These are phyloP conservation scores for Didymella segeticola DNA, from an alignment of 2,329 filamentous ascomycete species.

Conservation along the genomic window DNA sequence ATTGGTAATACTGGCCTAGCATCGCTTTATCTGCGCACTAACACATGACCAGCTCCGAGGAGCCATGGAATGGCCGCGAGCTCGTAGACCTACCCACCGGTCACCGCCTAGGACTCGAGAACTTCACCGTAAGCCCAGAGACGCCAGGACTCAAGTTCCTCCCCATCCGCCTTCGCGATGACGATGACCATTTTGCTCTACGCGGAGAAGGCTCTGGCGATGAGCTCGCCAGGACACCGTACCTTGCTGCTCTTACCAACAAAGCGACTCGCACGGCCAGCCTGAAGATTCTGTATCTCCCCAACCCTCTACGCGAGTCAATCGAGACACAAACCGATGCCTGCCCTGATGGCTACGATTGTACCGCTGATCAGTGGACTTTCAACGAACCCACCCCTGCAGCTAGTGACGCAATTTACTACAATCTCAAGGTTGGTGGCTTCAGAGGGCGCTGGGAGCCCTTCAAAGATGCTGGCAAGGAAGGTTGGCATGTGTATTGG, in stretches of 20 bases:
- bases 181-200: constrained; percentile 22
- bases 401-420: not conserved
- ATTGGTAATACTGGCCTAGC: constrained; percentile 1
- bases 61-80: constrained; percentile 28
- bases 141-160: constrained; percentile 23
- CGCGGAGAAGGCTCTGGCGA: constrained; percentile 16
- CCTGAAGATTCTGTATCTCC: constrained; percentile 20
- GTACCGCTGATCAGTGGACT: constrained; percentile 21
- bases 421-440: constrained; percentile 18
- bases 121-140: constrained; percentile 31
- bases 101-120: constrained; percentile 30
- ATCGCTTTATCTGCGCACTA: not conserved
- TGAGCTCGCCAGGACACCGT: constrained; percentile 18
- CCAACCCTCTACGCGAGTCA: constrained; percentile 9
- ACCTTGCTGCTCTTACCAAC: constrained; percentile 23
- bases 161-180: constrained; percentile 18
- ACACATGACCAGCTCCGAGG: constrained; percentile 8
- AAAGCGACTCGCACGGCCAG: constrained; percentile 16
- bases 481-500: constrained; percentile 34
- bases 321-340: constrained; percentile 11
- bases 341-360: constrained; percentile 22
- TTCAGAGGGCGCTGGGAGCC: constrained; percentile 25
- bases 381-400: not conserved
- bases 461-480: constrained; percentile 24
- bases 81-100: constrained; percentile 23